Evolutionary conservation across 768 basidiomycete species (phyloP).

Genomic region (Gymnopilus dilepis): DNA sequence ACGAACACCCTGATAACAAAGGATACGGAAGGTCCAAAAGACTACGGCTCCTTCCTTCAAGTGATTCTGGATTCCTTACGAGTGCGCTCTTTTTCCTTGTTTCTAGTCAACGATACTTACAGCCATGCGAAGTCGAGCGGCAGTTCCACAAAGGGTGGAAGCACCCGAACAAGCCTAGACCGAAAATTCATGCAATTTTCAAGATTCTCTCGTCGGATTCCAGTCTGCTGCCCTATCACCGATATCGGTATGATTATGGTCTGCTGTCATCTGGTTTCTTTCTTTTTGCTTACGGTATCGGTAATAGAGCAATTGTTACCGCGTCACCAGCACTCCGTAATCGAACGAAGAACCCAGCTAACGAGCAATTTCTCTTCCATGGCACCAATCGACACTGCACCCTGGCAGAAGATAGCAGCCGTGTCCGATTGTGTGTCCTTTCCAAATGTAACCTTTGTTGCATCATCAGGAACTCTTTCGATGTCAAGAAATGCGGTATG

Average conservation of each 20-base stretch:
- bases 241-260: constrained; percentile 45
- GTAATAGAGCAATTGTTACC: constrained; percentile 35
- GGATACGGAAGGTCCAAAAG: constrained; percentile 45
- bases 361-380: constrained; percentile 69
- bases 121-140: constrained; percentile 42
- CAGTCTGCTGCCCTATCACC: constrained; percentile 47
- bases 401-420: constrained; percentile 55
- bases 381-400: constrained; percentile 66
- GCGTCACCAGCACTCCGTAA: constrained; percentile 27
- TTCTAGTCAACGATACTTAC: neutral
- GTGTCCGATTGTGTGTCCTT: constrained; percentile 53
- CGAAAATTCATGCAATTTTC: constrained; percentile 54
- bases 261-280: neutral
- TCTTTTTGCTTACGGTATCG: neutral
- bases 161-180: constrained; percentile 57
- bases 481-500: constrained; percentile 62
- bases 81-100: constrained; percentile 36
- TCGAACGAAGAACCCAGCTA: constrained; percentile 38
- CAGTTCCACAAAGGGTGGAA: constrained; percentile 60
- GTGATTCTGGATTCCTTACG: constrained; percentile 41
- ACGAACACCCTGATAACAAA: constrained; percentile 49
- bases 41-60: constrained; percentile 43
- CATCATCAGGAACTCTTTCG: constrained; percentile 64
- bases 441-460: constrained; percentile 59
- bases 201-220: constrained; percentile 53